Conservation (phyloP, 495 filamentous ascomycete genomes). For the Thermothielavioides terrestris region DNA sequence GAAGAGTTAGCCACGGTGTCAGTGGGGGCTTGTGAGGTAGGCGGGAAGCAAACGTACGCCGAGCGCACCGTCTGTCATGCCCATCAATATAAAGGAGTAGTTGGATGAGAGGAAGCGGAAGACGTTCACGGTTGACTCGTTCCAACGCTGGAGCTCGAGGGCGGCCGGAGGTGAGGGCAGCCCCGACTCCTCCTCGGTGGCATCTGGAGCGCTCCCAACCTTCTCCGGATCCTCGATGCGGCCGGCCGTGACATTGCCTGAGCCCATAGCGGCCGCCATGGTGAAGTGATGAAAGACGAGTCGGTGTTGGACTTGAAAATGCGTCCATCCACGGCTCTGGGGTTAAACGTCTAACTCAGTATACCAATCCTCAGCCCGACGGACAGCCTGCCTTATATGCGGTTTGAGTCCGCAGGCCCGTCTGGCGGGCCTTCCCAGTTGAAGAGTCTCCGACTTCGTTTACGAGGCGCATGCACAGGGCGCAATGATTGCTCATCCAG, state of each 20-base stretch:
- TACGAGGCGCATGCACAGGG: background rate
- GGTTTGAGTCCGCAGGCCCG: background rate
- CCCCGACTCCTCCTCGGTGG: conserved; percentile 11
- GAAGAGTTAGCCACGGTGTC: background rate
- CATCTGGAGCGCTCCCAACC: background rate
- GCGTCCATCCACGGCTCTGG: background rate
- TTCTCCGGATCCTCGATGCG: conserved; percentile 1
- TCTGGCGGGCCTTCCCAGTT: background rate
- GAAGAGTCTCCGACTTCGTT: background rate
- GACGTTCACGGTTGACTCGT: conserved; percentile 56
- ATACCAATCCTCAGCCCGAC: too few species aligned
- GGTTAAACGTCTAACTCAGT: too few species aligned
- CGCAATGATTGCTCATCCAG: background rate
- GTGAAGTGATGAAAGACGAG: background rate
- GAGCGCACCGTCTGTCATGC: conserved; percentile 72
- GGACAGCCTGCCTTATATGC: background rate
- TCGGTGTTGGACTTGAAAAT: background rate
- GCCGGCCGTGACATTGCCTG: background rate
- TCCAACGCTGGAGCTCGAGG: conserved; percentile 46
- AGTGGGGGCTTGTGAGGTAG: background rate
- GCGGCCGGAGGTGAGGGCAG: background rate
- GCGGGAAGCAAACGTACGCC: conserved; percentile 46
- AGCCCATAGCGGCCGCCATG: conserved; percentile 1
- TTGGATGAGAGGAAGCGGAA: conserved; percentile 58
- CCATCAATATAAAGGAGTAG: conserved; percentile 69